phyloP scores from a whole-genome alignment of 345 rosid species.

The Eucalyptus tenuipes region DNA sequence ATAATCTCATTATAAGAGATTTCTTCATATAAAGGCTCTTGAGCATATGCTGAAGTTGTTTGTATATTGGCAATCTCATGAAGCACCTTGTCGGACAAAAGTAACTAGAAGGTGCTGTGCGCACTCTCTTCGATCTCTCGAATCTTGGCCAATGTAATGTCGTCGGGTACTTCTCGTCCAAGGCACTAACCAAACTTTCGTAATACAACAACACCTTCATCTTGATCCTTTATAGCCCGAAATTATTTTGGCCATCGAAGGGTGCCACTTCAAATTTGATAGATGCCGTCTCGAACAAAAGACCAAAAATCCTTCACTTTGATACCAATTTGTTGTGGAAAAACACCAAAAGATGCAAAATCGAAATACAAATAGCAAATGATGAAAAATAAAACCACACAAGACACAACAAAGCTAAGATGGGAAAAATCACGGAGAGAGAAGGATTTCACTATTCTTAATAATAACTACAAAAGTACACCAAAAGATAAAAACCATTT shows the following conservation, averaged over 20 bases:
- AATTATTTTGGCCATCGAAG: neutral
- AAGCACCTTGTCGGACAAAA: neutral
- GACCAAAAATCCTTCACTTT: neutral
- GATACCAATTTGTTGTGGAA: neutral
- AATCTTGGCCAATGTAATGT: neutral
- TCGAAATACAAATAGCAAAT: too few species aligned
- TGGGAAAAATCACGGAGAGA: neutral
- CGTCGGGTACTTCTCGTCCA: neutral
- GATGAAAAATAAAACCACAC: neutral
- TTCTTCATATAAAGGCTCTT: neutral
- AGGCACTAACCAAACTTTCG: neutral
- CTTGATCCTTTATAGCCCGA: neutral
- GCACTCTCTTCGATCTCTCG: neutral
- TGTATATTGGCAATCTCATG: neutral
- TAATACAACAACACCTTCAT: neutral
- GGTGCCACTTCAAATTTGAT: neutral
- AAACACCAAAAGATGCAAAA: neutral
- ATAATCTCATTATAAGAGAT: neutral
- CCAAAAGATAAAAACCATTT: too few species aligned
- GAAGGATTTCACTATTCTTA: neutral
- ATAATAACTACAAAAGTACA: neutral
- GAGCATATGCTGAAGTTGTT: neutral
- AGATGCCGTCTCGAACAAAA: neutral
- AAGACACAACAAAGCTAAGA: neutral
- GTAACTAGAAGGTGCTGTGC: neutral